These are phyloP conservation scores for Nissolia schottii DNA, from an alignment of 306 rosid genomes.

Conservation along the genomic window DNA sequence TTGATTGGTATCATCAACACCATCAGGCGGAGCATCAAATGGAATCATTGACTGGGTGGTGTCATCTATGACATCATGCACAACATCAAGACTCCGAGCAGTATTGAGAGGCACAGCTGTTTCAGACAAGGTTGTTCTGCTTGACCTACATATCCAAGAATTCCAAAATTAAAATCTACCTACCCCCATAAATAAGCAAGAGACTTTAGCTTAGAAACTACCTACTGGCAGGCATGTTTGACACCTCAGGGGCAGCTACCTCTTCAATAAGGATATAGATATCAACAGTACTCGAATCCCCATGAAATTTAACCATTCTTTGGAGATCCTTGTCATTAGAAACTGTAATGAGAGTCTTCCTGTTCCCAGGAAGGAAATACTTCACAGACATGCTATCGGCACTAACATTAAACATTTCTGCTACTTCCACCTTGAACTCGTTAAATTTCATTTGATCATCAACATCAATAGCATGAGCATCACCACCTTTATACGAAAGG, in stretches of 20 bases:
- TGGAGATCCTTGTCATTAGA: constrained; percentile 93
- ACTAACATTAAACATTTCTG: constrained; percentile 71
- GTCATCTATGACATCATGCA: constrained; percentile 39
- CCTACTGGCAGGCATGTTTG: constrained; percentile 94
- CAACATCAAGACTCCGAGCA: constrained; percentile 21
- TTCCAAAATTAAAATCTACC: constrained; percentile 17
- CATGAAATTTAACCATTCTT: constrained; percentile 86
- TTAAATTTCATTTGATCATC: constrained; percentile 67
- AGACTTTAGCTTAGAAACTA: constrained; percentile 41
- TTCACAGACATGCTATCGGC: constrained; percentile 51
- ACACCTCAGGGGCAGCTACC: constrained; percentile 49
- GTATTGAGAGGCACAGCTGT: constrained; percentile 56
- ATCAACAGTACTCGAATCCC: constrained; percentile 54
- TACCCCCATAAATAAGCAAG: constrained; percentile 13
- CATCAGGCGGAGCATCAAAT: constrained; percentile 42
- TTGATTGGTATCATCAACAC: constrained; percentile 49
- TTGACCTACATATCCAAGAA: constrained; percentile 61
- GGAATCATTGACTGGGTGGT: constrained; percentile 35
- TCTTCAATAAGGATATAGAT: constrained; percentile 65
- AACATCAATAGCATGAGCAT: constrained; percentile 89
- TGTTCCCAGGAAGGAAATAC: constrained; percentile 91
- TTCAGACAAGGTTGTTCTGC: constrained; percentile 97
- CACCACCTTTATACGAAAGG: constrained; percentile 66
- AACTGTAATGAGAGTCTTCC: constrained; percentile 82
- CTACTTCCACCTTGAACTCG: constrained; percentile 71